These are phyloP conservation scores for Epicoccum nigrum DNA, from an alignment of 2,329 filamentous ascomycete species.

Conservation along the genomic window DNA sequence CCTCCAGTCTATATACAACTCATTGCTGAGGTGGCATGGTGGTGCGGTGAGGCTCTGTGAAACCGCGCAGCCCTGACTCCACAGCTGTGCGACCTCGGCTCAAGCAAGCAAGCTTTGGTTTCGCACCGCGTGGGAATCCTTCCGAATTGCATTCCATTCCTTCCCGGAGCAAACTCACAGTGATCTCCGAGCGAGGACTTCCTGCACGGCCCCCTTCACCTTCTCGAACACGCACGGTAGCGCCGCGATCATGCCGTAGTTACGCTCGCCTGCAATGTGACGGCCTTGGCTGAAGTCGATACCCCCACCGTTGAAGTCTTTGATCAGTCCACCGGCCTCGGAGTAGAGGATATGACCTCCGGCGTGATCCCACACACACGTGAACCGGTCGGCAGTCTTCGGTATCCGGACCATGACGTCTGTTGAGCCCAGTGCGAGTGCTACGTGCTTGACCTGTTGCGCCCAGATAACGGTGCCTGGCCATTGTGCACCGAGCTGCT, in stretches of 20 bases:
- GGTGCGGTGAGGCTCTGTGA: slow-evolving; percentile 30
- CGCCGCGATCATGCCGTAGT: slow-evolving; percentile 45
- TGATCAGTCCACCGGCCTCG: slow-evolving; percentile 58
- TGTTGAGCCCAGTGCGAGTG: slow-evolving; percentile 57
- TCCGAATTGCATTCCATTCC: slow-evolving; percentile 13
- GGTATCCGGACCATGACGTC: slow-evolving; percentile 59
- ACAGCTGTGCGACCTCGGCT: slow-evolving; percentile 9
- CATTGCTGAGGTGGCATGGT: slow-evolving; percentile 15
- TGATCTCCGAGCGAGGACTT: slow-evolving; percentile 27
- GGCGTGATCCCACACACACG: slow-evolving; percentile 63
- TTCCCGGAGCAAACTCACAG: slow-evolving; percentile 11
- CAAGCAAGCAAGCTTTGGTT: slow-evolving; percentile 20
- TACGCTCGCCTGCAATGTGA: slow-evolving; percentile 39
- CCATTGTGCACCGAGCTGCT: slow-evolving; percentile 50
- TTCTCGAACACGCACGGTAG: slow-evolving; percentile 35
- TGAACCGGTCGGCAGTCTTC: slow-evolving; percentile 51
- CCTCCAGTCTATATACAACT: background rate
- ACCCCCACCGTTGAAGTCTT: slow-evolving; percentile 57
- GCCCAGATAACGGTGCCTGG: slow-evolving; percentile 59
- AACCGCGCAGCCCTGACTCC: slow-evolving; percentile 4
- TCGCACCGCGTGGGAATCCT: slow-evolving; percentile 22
- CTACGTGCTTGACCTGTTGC: slow-evolving; percentile 61
- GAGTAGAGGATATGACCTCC: slow-evolving; percentile 59
- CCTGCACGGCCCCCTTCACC: slow-evolving; percentile 36
- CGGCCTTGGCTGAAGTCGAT: slow-evolving; percentile 54